Evolutionary conservation across 139 green algal species (phyloP), one percentile per base, ranked within the genome.

Genomic region (Edaphochlamys debaryana): DNA sequence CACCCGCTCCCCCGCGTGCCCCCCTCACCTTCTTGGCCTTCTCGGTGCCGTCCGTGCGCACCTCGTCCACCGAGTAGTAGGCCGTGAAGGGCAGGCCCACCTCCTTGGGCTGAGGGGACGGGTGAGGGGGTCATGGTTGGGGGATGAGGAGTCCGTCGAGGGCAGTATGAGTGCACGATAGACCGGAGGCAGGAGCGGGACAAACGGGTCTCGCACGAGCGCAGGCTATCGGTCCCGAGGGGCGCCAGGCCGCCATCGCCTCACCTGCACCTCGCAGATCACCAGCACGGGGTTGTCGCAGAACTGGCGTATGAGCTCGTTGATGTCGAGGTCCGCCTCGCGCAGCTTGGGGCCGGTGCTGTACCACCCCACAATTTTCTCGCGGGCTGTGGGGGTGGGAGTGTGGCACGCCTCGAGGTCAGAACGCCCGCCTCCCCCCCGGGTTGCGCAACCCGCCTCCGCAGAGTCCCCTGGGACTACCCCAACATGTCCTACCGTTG

Each of bases 351-450:
- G 97, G 0, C 98, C 97, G 3, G 97, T 99, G 93, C 94, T 97
- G 92, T 99, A 99, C 97, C 98, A 99, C 15, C 98, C 98, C 29
- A 99, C 90, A 11, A 99, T 86, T 36, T 94, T 91, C 87, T 99
- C 98, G 11, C 95, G 92, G 0, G 98, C 92, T 98, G 93, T 41
- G 75, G 36, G 23, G 66, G 8, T 45, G n/a, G 27, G 13, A 66
- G n/a, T 54, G 45, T n/a, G n/a, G n/a, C n/a, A n/a, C n/a, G n/a
- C n/a, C n/a, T n/a, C n/a, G n/a, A n/a, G n/a, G n/a, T n/a, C n/a
- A n/a, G n/a, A n/a, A n/a, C n/a, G n/a, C n/a, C n/a, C n/a, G n/a
- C n/a, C n/a, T n/a, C n/a, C n/a, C n/a, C n/a, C n/a, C n/a, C n/a
- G n/a, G n/a, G n/a, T n/a, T n/a, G n/a, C n/a, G n/a, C n/a, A n/a